Evolutionary conservation across 2,329 filamentous ascomycete genomes (phyloP), one percentile per base, ranked within the genome.

Genomic region (Pseudopyrenochaeta lycopersici): DNA sequence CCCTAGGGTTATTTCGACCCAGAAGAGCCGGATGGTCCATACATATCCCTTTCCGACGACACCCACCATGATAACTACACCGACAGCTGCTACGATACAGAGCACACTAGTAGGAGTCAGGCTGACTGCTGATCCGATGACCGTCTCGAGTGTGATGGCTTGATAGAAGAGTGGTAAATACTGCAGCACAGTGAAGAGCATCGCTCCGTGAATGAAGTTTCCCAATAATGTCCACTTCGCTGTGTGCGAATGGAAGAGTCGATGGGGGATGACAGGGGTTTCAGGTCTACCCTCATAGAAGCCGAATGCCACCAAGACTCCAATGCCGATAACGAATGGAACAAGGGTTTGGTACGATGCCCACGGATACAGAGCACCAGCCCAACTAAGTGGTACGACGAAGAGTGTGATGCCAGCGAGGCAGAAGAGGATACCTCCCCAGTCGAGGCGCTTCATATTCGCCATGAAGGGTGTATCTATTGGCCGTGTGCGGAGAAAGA

Each of bases 331-430:
- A 3, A 85, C 64, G 9, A 90, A 72, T 0, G 87, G 87, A 0
- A 87, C 78, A 1, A 90, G 72, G 0, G 85, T 87, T 2, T 80
- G 78, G 79, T 82, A 88, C 1, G 81, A 85, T 30, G 71, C 64
- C 88, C 82, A 85, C 0, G 81, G 74, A 47, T 79, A 81, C 1
- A 76, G 72, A 10, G 72, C 73, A n/a, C 80, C 81, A 2, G 81
- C 82, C 57, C 83, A 83, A 50, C 81, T 75, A 2, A 84, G 66
- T 0, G 81, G 80, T 0, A 83, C 70, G 0, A 82, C 72, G 1
- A 84, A 61, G 69, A 81, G 74, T 7, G 80, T 61, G 1, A 77
- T 78, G 9, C 80, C 67, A 2, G 70, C 76, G 0, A 80, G 63
- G 46, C 84, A 78, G 0, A 79, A 76, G 3, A 78, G 23, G 21